Conservation (phyloP, 2,329 filamentous ascomycete species). For the Paramyrothecium roridum region DNA sequence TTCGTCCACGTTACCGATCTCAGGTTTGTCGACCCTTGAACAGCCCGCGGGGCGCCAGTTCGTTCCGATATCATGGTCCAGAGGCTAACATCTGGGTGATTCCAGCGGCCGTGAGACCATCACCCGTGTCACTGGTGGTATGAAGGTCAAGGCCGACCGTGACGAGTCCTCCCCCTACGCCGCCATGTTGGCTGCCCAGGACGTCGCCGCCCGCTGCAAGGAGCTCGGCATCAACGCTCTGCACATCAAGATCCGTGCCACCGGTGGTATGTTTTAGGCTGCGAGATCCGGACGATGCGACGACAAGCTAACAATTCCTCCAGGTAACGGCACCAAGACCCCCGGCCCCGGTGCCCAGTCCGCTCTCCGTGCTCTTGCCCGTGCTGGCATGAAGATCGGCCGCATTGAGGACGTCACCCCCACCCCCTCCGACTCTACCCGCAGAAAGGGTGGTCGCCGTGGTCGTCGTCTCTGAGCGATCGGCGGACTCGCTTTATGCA, state of each 20-base stretch:
- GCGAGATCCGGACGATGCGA: neutral
- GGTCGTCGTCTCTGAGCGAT: slow-evolving; percentile 94
- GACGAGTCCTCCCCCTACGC: slow-evolving; percentile 99
- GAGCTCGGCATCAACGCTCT: slow-evolving; percentile 80
- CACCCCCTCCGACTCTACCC: slow-evolving; percentile 97
- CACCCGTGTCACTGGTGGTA: slow-evolving; percentile 98
- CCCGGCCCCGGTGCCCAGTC: slow-evolving; percentile 98
- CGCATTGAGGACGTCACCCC: slow-evolving; percentile 99
- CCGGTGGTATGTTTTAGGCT: slow-evolving; percentile 68
- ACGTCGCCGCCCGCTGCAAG: slow-evolving; percentile 84
- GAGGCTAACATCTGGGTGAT: slow-evolving; percentile 44
- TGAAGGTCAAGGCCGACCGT: slow-evolving; percentile 99
- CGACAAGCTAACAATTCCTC: slow-evolving; percentile 5
- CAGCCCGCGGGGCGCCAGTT: neutral
- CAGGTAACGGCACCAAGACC: slow-evolving; percentile 99
- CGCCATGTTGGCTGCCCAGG: slow-evolving; percentile 99
- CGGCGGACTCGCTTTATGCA: slow-evolving; percentile 21
- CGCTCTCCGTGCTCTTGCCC: slow-evolving; percentile 95
- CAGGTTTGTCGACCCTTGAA: slow-evolving; percentile 56
- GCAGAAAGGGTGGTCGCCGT: slow-evolving; percentile 99
- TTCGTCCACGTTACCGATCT: slow-evolving; percentile 99
- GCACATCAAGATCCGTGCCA: slow-evolving; percentile 99
- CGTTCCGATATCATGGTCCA: neutral
- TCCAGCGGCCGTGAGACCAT: slow-evolving; percentile 99
- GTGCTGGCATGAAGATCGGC: slow-evolving; percentile 99